A percentile compares a stretch with the other conserved stretches of the same genome.
phyloP scores from a whole-genome alignment of 129 eudicot species.

The Smallanthus sonchifolius region DNA sequence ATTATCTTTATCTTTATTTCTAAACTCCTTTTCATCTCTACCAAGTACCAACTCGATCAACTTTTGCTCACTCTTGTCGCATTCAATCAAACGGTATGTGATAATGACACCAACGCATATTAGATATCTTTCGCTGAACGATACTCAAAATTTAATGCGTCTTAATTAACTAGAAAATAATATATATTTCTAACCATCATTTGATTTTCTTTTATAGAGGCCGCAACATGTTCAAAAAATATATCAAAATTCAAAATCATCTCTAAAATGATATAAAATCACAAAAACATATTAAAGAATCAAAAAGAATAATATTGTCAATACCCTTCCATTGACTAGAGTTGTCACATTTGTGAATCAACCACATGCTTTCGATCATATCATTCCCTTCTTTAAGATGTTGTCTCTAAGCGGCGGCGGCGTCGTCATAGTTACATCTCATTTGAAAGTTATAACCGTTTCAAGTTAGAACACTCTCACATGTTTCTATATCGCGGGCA shows the following conservation, averaged over 20 bases:
- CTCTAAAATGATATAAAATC: background rate
- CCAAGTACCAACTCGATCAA: conserved; percentile 26
- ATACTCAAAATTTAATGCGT: background rate
- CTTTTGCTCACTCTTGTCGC: conserved; percentile 26
- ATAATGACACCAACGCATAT: conserved; percentile 5
- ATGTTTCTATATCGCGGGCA: too few species aligned
- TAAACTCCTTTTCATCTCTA: conserved; percentile 11
- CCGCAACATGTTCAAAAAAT: background rate
- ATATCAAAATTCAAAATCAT: background rate
- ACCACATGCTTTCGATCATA: background rate
- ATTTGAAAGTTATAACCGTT: background rate
- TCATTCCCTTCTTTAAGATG: background rate
- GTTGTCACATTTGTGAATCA: background rate
- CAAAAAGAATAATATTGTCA: background rate
- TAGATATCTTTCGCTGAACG: background rate
- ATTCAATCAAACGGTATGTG: conserved; percentile 23
- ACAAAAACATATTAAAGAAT: background rate
- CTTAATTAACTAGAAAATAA: background rate
- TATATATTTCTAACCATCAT: background rate
- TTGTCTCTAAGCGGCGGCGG: background rate
- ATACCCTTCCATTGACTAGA: background rate
- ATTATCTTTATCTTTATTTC: background rate
- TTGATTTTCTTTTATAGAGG: background rate
- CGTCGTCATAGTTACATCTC: background rate
- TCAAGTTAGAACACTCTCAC: background rate